These are phyloP conservation scores for Penicillium freii DNA, from an alignment of 2,329 filamentous ascomycete species.

Conservation along the genomic window DNA sequence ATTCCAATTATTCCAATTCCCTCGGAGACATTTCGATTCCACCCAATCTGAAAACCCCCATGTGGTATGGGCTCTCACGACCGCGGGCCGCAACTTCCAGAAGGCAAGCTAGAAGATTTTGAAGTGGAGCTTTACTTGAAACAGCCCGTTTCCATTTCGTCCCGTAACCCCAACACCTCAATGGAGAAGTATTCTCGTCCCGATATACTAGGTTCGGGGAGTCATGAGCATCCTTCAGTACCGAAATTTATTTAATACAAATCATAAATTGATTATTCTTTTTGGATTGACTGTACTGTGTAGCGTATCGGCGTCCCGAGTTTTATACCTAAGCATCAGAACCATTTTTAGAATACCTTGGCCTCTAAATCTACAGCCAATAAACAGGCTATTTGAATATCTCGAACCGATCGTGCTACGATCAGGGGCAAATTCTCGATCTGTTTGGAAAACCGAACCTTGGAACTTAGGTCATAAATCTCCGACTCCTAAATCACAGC, in stretches of 20 bases:
- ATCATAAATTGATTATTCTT: neutral
- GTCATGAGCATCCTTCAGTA: neutral
- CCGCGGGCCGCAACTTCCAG: slow-evolving; percentile 21
- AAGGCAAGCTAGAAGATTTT: slow-evolving; percentile 15
- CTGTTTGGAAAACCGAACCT: neutral
- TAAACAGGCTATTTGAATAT: neutral
- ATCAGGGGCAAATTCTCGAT: slow-evolving; percentile 3
- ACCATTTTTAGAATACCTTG: neutral
- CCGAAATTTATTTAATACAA: neutral
- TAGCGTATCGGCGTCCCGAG: neutral
- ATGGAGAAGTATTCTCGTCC: neutral
- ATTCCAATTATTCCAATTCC: slow-evolving; percentile 4
- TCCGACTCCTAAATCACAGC: slow-evolving; percentile 2
- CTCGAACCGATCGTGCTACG: neutral
- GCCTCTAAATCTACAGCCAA: neutral
- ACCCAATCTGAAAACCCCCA: slow-evolving; percentile 1
- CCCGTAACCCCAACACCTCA: slow-evolving; percentile 10
- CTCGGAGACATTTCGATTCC: slow-evolving; percentile 3
- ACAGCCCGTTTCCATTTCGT: slow-evolving; percentile 13
- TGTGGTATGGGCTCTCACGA: slow-evolving; percentile 5
- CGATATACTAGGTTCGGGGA: neutral
- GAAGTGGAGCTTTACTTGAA: slow-evolving; percentile 15
- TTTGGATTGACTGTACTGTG: neutral
- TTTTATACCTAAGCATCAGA: neutral
- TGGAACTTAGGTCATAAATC: slow-evolving; percentile 1